phyloP scores from a whole-genome alignment of 2,329 filamentous ascomycete species.

The Xylariales sp. region DNA sequence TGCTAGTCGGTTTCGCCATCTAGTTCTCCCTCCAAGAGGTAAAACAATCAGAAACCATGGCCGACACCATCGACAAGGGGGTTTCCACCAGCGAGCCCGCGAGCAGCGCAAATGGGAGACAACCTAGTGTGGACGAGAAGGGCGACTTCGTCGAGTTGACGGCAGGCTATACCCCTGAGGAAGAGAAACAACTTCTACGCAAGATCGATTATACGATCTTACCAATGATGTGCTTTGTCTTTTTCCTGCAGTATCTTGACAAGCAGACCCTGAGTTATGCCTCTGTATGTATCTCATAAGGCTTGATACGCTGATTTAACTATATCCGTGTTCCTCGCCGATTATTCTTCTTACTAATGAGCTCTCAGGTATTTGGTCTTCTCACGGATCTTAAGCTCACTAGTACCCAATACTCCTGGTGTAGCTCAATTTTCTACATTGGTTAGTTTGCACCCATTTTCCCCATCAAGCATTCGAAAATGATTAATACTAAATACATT shows the following conservation, averaged over 20 bases:
- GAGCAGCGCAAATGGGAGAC: conserved; percentile 6
- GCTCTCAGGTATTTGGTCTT: conserved; percentile 30
- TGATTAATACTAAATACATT: conserved; percentile 18
- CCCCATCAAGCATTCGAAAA: not conserved
- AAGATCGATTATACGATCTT: conserved; percentile 28
- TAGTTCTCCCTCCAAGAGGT: too few species aligned
- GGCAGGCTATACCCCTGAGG: conserved; percentile 21
- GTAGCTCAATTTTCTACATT: conserved; percentile 39
- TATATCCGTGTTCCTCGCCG: too few species aligned
- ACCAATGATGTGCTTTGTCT: conserved; percentile 34
- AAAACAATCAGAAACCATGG: conserved; percentile 4
- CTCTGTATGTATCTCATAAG: conserved; percentile 20
- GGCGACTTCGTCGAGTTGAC: conserved; percentile 10
- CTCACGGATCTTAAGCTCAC: conserved; percentile 39
- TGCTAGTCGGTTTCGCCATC: too few species aligned
- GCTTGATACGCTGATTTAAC: too few species aligned
- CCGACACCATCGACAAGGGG: conserved; percentile 1
- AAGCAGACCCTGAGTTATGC: conserved; percentile 48
- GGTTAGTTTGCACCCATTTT: conserved; percentile 11
- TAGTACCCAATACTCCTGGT: conserved; percentile 44
- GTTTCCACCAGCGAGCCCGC: conserved; percentile 1
- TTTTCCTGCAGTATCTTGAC: conserved; percentile 40
- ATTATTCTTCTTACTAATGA: too few species aligned
- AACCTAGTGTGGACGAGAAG: conserved; percentile 8
- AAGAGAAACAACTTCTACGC: conserved; percentile 23